Conservation (phyloP, 306 rosid species). For the Acmispon strigosus region DNA sequence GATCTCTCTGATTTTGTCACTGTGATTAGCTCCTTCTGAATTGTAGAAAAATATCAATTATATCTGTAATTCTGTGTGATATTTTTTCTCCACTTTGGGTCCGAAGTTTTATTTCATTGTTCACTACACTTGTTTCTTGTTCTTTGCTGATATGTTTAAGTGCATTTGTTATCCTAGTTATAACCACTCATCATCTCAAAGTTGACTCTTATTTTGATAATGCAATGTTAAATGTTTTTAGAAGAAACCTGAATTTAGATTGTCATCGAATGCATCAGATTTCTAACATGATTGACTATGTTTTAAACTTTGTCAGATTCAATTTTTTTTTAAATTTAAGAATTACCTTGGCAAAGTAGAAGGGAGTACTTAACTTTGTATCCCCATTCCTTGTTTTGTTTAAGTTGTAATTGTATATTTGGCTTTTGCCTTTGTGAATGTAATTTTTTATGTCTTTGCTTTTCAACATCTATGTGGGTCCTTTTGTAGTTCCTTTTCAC, state of each 20-base stretch:
- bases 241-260: not conserved
- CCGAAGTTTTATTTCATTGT: not conserved
- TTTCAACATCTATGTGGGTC: not conserved
- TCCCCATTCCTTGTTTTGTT: conserved; percentile 8
- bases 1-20: conserved; percentile 23
- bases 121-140: not conserved
- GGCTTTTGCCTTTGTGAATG: not conserved
- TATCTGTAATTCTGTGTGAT: not conserved
- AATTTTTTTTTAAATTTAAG: not conserved
- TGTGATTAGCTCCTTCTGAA: conserved; percentile 5
- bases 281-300: conserved; percentile 2
- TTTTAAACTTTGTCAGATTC: conserved; percentile 1
- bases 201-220: not conserved
- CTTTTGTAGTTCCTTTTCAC: not conserved
- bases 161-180: conserved; percentile 1
- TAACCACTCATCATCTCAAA: not conserved
- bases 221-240: conserved; percentile 11
- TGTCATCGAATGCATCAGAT: not conserved
- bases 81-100: conserved; percentile 6
- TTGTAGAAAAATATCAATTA: not conserved
- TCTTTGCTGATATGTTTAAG: not conserved
- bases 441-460: not conserved
- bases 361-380: not conserved
- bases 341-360: conserved; percentile 11
- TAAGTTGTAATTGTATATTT: not conserved